Conservation (phyloP, 2,329 filamentous ascomycete genomes). For the Diaporthe ampelina region DNA sequence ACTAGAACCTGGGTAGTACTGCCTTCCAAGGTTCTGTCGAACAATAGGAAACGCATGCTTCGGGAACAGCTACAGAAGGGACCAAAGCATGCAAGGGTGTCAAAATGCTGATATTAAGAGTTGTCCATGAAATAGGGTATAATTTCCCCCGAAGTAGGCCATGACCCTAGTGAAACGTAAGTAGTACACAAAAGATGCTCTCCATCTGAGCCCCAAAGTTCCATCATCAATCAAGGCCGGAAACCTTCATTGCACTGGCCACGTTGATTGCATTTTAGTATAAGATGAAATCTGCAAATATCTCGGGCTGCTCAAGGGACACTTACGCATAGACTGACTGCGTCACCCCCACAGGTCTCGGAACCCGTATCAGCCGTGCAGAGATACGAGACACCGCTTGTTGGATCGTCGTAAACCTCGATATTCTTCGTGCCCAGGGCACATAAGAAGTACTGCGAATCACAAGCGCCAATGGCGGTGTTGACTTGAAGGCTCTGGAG, state of each 20-base stretch:
- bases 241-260: constrained; percentile 2
- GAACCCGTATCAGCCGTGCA: constrained; percentile 26
- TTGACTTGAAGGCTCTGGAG: constrained; percentile 23
- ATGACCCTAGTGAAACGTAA: neutral
- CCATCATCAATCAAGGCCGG: neutral
- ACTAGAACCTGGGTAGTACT: too few species aligned
- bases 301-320: too few species aligned
- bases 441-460: constrained; percentile 36
- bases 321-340: constrained; percentile 33
- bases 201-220: neutral
- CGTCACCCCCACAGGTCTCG: constrained; percentile 35
- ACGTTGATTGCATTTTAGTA: neutral
- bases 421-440: constrained; percentile 19
- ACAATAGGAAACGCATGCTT: neutral
- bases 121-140: neutral
- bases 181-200: neutral
- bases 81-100: neutral
- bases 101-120: neutral
- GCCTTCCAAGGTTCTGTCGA: too few species aligned
- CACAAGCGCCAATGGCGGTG: constrained; percentile 20
- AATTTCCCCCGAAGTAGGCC: too few species aligned
- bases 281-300: too few species aligned
- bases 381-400: constrained; percentile 29
- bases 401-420: constrained; percentile 35
- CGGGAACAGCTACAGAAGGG: neutral